Evolutionary conservation across 805 yeast genomes (phyloP).

Genomic region (Ogataea haglerorum): DNA sequence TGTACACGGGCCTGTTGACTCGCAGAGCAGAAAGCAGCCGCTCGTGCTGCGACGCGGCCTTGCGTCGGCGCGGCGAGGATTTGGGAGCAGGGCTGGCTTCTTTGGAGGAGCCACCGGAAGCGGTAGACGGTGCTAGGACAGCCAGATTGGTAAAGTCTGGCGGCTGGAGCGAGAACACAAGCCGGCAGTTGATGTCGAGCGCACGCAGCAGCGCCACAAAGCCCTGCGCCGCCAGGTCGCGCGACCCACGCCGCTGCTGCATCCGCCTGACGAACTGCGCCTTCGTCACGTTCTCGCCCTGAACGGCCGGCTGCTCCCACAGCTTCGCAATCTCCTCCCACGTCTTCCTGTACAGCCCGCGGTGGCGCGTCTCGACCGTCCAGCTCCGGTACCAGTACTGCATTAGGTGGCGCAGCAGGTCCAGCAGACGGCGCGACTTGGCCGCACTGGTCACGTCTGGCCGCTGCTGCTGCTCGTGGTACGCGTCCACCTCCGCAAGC

Average conservation of each 20-base stretch:
- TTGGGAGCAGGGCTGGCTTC: constrained; percentile 7
- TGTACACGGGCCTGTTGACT: constrained; percentile 23
- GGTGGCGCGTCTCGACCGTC: constrained; percentile 41
- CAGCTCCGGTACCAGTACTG: constrained; percentile 47
- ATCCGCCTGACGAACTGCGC: constrained; percentile 44
- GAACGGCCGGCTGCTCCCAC: constrained; percentile 13
- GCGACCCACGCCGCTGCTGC: constrained; percentile 54
- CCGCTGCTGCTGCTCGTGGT: constrained; percentile 19
- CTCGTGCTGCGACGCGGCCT: constrained; percentile 27
- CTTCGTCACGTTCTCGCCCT: constrained; percentile 31
- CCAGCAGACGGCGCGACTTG: constrained; percentile 65
- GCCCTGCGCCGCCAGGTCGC: constrained; percentile 84
- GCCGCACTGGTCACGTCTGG: constrained; percentile 32
- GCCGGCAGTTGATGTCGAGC: constrained; percentile 64
- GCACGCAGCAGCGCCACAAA: constrained; percentile 75
- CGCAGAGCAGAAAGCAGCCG: constrained; percentile 27
- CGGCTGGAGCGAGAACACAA: constrained; percentile 84
- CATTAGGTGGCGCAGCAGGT: constrained; percentile 69
- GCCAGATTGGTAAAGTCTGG: constrained; percentile 66
- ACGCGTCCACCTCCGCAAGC: constrained; percentile 40
- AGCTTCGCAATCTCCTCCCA: constrained; percentile 44
- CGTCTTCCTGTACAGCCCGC: constrained; percentile 40
- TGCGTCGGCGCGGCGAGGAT: constrained; percentile 6
- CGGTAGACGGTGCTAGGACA: constrained; percentile 9
- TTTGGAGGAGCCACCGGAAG: constrained; percentile 12